phyloP scores from a whole-genome alignment of 2,329 filamentous ascomycete species.

The Samsoniella hepiali region DNA sequence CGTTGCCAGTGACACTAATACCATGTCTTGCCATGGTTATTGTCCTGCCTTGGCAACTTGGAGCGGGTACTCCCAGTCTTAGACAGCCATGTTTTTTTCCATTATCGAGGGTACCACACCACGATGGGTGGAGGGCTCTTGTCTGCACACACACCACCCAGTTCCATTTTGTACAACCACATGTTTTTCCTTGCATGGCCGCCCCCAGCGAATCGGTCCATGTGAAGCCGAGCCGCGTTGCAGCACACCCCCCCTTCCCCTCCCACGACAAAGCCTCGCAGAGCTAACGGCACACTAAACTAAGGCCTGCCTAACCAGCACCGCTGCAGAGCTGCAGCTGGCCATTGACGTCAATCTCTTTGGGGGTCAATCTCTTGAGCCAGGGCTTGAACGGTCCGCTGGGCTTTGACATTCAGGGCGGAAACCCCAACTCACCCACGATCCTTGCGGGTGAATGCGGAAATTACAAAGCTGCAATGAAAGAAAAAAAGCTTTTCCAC shows the following conservation, averaged over 20 bases:
- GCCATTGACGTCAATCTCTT: no score
- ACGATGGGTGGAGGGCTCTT: no score
- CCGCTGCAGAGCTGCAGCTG: no score
- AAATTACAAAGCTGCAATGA: no score
- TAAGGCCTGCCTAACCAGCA: no score
- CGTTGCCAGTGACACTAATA: no score
- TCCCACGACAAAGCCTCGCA: neutral
- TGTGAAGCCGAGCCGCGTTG: conserved; percentile 9
- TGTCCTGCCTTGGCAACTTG: neutral
- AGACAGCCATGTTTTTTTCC: neutral
- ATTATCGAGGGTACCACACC: neutral
- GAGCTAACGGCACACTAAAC: neutral
- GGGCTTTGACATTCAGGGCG: no score
- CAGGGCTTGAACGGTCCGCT: no score
- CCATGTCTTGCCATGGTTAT: neutral
- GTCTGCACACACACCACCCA: neutral
- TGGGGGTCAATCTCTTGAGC: no score
- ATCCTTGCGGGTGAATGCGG: no score
- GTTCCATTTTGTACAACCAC: neutral
- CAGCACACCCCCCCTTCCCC: conserved; percentile 7
- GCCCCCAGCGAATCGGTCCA: neutral
- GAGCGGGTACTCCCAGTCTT: neutral
- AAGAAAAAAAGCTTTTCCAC: no score
- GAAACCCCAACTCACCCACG: no score
- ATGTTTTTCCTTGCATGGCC: neutral